These are phyloP conservation scores for Alliaria petiolata DNA, from an alignment of 345 rosid genomes.

Conservation along the genomic window DNA sequence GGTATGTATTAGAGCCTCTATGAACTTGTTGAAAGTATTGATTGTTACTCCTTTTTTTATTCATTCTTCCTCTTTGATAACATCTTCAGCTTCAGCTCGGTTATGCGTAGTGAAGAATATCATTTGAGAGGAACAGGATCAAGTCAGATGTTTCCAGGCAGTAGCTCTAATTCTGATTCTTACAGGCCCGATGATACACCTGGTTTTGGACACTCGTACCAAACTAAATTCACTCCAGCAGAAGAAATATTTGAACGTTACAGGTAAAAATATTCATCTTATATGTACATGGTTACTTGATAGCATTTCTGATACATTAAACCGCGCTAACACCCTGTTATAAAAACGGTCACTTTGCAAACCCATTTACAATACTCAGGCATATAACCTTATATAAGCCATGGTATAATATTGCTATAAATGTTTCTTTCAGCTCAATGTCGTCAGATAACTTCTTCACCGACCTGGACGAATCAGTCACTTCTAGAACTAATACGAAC, in stretches of 20 bases:
- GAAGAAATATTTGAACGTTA: conserved; percentile 22
- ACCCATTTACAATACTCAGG: neutral
- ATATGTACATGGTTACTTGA: neutral
- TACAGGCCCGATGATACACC: conserved; percentile 7
- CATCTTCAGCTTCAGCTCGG: conserved; percentile 17
- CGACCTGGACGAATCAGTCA: conserved; percentile 32
- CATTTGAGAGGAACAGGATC: conserved; percentile 10
- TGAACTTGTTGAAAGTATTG: neutral
- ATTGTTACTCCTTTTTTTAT: neutral
- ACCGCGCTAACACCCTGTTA: neutral
- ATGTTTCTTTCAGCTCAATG: conserved; percentile 18
- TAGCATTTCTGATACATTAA: neutral
- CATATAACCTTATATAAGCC: neutral
- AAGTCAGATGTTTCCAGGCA: conserved; percentile 14
- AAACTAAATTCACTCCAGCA: conserved; percentile 18
- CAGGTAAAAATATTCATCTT: conserved; percentile 17
- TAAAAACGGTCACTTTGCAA: neutral
- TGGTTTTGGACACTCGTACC: conserved; percentile 25
- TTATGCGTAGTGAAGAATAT: conserved; percentile 9
- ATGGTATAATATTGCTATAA: neutral
- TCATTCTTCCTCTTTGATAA: neutral
- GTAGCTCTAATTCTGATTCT: conserved; percentile 11
- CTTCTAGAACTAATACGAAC: conserved; percentile 16
- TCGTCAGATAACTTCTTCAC: conserved; percentile 34
- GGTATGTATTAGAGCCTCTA: conserved; percentile 9